A percentile compares a stretch with the other conserved stretches of the same genome.
phyloP scores from a whole-genome alignment of 208 protist species.

The Trypanosoma melophagium region DNA sequence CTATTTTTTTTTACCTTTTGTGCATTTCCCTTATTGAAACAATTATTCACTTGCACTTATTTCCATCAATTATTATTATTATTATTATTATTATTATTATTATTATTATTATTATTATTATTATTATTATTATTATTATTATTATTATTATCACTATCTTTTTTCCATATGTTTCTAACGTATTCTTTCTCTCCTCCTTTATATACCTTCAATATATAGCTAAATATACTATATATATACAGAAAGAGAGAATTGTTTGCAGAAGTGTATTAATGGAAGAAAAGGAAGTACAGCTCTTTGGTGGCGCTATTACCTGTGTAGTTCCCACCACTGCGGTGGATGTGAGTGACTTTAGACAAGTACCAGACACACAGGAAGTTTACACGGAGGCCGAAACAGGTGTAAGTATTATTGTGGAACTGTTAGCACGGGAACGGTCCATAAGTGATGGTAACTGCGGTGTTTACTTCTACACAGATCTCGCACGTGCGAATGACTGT shows the following conservation, averaged over 20 bases:
- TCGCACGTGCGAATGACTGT: constrained; percentile 68
- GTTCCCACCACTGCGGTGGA: constrained; percentile 44
- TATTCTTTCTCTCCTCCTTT: too few relatives aligned
- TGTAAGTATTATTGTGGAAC: constrained; percentile 65
- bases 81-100: too few relatives aligned
- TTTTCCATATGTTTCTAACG: too few relatives aligned
- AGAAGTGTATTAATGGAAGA: constrained; percentile 9
- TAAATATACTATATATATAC: too few relatives aligned
- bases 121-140: too few relatives aligned
- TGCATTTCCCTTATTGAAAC: too few relatives aligned
- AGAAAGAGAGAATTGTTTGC: neutral
- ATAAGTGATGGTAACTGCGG: constrained; percentile 49
- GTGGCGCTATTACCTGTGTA: constrained; percentile 59
- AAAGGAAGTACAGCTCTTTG: constrained; percentile 51
- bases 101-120: too few relatives aligned
- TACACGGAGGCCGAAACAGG: constrained; percentile 56
- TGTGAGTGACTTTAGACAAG: constrained; percentile 66
- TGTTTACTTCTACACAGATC: constrained; percentile 62
- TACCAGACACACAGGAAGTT: constrained; percentile 83
- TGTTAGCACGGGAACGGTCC: constrained; percentile 45
- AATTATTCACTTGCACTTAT: too few relatives aligned
- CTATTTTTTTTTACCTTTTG: constrained; percentile 14
- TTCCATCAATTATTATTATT: too few relatives aligned
- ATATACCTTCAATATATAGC: too few relatives aligned
- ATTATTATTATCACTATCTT: too few relatives aligned